A percentile compares a stretch with the other conserved stretches of the same genome.
phyloP scores from a whole-genome alignment of 2,329 filamentous ascomycete species.

The Talaromyces sp. region DNA sequence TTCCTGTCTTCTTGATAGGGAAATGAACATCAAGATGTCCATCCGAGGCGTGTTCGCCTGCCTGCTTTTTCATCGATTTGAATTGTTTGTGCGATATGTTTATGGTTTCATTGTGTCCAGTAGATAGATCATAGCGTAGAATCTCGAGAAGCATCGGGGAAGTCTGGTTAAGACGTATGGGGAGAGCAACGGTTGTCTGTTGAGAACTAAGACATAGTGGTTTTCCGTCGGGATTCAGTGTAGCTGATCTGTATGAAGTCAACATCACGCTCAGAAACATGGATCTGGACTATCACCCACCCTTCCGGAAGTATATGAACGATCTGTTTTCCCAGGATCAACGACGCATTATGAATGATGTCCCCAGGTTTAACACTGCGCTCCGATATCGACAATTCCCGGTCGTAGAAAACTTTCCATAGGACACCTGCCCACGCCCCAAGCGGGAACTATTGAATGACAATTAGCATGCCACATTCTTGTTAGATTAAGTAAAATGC shows the following conservation, averaged over 20 bases:
- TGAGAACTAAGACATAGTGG: slow-evolving; percentile 73
- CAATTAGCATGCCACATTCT: background rate
- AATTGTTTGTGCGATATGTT: slow-evolving; percentile 69
- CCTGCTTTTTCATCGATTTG: slow-evolving; percentile 66
- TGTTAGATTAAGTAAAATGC: slow-evolving; percentile 23
- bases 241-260: slow-evolving; percentile 58
- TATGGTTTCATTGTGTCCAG: slow-evolving; percentile 72
- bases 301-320: slow-evolving; percentile 97
- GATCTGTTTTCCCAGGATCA: slow-evolving; percentile 94
- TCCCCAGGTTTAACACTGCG: slow-evolving; percentile 80
- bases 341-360: slow-evolving; percentile 84
- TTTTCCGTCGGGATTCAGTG: slow-evolving; percentile 75
- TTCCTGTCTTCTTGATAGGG: slow-evolving; percentile 74
- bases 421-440: slow-evolving; percentile 67
- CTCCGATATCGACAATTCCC: slow-evolving; percentile 90
- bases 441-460: slow-evolving; percentile 59
- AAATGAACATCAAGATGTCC: slow-evolving; percentile 65
- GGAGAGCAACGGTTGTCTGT: slow-evolving; percentile 60
- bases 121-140: slow-evolving; percentile 78
- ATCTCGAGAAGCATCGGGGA: slow-evolving; percentile 83
- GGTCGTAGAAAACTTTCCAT: slow-evolving; percentile 79
- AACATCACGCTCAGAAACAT: slow-evolving; percentile 18
- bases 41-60: slow-evolving; percentile 54
- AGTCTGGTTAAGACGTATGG: slow-evolving; percentile 91
- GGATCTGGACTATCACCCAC: slow-evolving; percentile 36